Conservation (phyloP, 139 green algal genomes). For the Protoeuglena noctilucae region DNA sequence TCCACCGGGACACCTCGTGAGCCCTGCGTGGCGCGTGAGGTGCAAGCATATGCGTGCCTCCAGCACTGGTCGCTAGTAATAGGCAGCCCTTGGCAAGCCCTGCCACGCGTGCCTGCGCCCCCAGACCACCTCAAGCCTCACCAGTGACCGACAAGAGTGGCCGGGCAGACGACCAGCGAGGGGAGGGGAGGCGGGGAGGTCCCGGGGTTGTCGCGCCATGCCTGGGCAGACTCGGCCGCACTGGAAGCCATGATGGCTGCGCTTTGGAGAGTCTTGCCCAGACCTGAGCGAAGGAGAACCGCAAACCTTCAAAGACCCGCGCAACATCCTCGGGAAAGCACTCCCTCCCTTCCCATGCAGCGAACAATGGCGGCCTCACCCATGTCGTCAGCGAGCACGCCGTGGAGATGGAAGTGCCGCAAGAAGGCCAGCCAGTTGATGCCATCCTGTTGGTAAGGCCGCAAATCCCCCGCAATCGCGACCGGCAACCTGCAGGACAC, state of each 20-base stretch:
- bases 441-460: slow-evolving; percentile 85
- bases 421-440: slow-evolving; percentile 97
- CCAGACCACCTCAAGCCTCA: too few relatives aligned
- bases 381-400: slow-evolving; percentile 94
- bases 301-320: too few relatives aligned
- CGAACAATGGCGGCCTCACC: too few relatives aligned
- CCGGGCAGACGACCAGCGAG: slow-evolving; percentile 77
- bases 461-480: slow-evolving; percentile 28
- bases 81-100: too few relatives aligned
- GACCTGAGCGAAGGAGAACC: too few relatives aligned
- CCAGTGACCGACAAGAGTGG: slow-evolving; percentile 89
- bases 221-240: slow-evolving; percentile 13
- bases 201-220: too few relatives aligned
- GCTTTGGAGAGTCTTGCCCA: slow-evolving; percentile 27
- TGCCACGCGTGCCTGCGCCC: too few relatives aligned
- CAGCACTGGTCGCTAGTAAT: too few relatives aligned
- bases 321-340: too few relatives aligned
- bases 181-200: slow-evolving; percentile 18
- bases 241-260: slow-evolving; percentile 53
- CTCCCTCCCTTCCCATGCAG: too few relatives aligned
- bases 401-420: slow-evolving; percentile 76
- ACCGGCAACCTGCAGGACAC: neutral
- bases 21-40: too few relatives aligned
- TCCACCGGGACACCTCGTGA: slow-evolving; percentile 45
- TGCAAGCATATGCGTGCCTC: too few relatives aligned